Conservation (phyloP, 495 filamentous ascomycete species). For the Endocarpon pusillum region DNA sequence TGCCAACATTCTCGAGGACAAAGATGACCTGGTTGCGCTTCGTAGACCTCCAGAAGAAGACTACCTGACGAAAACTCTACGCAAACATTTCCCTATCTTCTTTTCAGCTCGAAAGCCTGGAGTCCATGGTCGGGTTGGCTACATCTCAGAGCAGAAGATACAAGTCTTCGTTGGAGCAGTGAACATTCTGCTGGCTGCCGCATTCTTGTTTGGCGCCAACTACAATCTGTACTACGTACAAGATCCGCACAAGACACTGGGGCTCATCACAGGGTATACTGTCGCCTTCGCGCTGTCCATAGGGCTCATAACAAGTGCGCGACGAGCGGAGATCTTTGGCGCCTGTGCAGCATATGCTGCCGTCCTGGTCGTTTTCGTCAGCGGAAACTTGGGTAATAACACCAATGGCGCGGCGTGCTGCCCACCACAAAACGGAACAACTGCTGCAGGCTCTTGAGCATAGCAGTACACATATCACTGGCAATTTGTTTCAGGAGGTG, state of each 20-base stretch:
- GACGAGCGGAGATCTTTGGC: slow-evolving; percentile 11
- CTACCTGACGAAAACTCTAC: slow-evolving; percentile 2
- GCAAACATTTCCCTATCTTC: slow-evolving; percentile 3
- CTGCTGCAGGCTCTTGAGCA: no score
- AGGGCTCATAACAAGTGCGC: slow-evolving; percentile 13
- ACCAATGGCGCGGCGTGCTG: no score
- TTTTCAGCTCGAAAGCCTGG: neutral
- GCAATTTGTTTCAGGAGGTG: no score
- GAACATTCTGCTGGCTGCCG: slow-evolving; percentile 8
- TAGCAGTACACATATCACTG: no score
- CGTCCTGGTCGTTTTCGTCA: slow-evolving; percentile 9
- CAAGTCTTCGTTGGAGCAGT: slow-evolving; percentile 3
- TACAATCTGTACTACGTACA: slow-evolving; percentile 6
- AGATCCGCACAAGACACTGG: slow-evolving; percentile 7
- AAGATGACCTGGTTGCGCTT: slow-evolving; percentile 2
- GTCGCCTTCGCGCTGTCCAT: slow-evolving; percentile 12
- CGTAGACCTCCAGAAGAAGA: slow-evolving; percentile 2
- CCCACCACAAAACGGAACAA: no score
- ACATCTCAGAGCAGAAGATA: neutral
- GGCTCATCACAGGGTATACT: slow-evolving; percentile 13
- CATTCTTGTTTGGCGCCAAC: slow-evolving; percentile 14
- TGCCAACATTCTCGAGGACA: slow-evolving; percentile 1
- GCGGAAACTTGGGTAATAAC: neutral
- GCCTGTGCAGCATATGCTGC: slow-evolving; percentile 13
- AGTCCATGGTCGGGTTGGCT: neutral